Evolutionary conservation across 1,284 basidiomycete species (phyloP).

Genomic region (Polyporus tsugae): DNA sequence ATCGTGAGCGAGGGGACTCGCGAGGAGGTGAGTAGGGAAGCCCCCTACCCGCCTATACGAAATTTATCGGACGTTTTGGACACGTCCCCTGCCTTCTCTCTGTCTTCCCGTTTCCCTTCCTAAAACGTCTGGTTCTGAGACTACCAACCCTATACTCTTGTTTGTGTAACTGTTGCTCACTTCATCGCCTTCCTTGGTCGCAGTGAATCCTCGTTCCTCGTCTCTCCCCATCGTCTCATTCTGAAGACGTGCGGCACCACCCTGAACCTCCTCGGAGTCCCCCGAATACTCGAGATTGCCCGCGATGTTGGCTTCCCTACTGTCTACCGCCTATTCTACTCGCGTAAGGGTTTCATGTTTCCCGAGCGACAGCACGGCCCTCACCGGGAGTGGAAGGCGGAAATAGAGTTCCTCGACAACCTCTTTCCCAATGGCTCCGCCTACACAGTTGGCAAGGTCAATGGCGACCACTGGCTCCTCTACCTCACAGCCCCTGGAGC

Average conservation of each 20-base stretch:
- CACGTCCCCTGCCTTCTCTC: too few relatives aligned
- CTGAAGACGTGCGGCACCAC: constrained; percentile 99
- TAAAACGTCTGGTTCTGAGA: too few relatives aligned
- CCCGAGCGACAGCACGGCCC: constrained; percentile 95
- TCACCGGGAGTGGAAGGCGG: constrained; percentile 94
- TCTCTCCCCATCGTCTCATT: constrained; percentile 95
- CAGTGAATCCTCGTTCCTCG: constrained; percentile 98
- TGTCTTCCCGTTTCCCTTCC: too few relatives aligned
- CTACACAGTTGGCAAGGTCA: constrained; percentile 98
- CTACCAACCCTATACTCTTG: background rate
- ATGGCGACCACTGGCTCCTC: constrained; percentile 98
- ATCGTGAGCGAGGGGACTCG: too few relatives aligned
- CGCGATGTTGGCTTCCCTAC: constrained; percentile 75
- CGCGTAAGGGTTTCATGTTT: constrained; percentile 99
- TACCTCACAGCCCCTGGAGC: constrained; percentile 82
- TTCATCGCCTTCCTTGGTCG: constrained; percentile 9
- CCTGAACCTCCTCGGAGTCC: constrained; percentile 93
- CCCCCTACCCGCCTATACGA: too few relatives aligned
- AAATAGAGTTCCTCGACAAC: constrained; percentile 91
- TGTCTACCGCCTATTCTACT: constrained; percentile 95
- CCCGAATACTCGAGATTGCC: constrained; percentile 92
- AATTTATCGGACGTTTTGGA: too few relatives aligned
- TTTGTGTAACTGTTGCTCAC: constrained; percentile 12
- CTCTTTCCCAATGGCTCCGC: constrained; percentile 91
- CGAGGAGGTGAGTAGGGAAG: too few relatives aligned